phyloP scores from a whole-genome alignment of 352 stramenopile genomes.

The Halophytophthora polymorphica region DNA sequence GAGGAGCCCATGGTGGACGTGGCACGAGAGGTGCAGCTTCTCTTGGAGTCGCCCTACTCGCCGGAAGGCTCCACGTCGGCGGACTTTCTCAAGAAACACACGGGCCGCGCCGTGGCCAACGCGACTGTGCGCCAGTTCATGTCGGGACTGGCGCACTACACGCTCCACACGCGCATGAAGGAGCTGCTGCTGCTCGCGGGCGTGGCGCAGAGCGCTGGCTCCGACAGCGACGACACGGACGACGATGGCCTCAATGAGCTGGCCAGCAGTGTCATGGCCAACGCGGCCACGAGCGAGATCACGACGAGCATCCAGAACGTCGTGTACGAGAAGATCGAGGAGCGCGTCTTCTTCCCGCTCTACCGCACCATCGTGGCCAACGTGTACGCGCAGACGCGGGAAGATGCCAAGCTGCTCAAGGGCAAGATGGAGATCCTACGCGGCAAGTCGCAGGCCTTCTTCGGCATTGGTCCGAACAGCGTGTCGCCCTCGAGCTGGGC shows the following conservation, averaged over 20 bases:
- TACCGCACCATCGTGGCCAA: conserved; percentile 68
- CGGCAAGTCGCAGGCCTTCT: conserved; percentile 78
- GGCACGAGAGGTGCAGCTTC: conserved; percentile 73
- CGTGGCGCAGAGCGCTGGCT: conserved; percentile 24
- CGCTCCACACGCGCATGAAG: conserved; percentile 79
- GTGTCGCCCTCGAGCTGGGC: conserved; percentile 61
- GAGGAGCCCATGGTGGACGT: conserved; percentile 75
- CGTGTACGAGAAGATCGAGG: conserved; percentile 83
- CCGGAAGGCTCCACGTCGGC: conserved; percentile 74
- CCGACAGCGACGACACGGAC: conserved; percentile 30
- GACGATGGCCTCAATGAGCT: conserved; percentile 22
- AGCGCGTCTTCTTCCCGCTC: conserved; percentile 79
- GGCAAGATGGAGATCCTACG: conserved; percentile 82
- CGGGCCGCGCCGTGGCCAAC: conserved; percentile 41
- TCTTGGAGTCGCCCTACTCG: conserved; percentile 81
- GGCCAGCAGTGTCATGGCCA: conserved; percentile 3
- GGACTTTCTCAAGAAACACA: conserved; percentile 71
- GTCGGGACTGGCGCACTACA: conserved; percentile 72
- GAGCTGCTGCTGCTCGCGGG: conserved; percentile 64
- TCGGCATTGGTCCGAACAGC: conserved; percentile 70
- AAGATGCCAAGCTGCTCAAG: conserved; percentile 72
- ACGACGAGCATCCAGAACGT: conserved; percentile 64
- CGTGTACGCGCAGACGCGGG: conserved; percentile 50
- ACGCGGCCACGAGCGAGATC: conserved; percentile 33
- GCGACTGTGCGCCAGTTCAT: conserved; percentile 71